Conservation (phyloP, 805 yeast genomes). For the Hemisphaericaspora nanyangensis region DNA sequence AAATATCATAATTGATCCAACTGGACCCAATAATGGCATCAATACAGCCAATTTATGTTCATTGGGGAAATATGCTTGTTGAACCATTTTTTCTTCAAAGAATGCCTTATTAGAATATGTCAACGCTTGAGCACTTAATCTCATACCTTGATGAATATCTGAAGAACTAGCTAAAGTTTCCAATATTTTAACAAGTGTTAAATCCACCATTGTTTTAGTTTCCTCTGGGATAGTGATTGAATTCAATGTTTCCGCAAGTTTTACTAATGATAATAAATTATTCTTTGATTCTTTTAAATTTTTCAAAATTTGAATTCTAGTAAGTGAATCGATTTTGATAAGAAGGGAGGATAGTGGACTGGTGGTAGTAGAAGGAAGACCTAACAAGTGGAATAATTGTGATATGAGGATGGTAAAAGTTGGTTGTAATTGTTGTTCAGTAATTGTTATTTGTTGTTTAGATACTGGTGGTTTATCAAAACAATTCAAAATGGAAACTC, state of each 20-base stretch:
- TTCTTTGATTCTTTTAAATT: constrained; percentile 62
- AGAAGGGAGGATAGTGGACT: constrained; percentile 36
- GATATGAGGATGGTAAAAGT: constrained; percentile 66
- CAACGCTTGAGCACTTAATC: constrained; percentile 52
- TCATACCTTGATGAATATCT: constrained; percentile 27
- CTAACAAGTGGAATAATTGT: constrained; percentile 71
- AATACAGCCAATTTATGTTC: constrained; percentile 95
- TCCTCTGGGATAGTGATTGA: constrained; percentile 81
- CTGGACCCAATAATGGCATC: constrained; percentile 85
- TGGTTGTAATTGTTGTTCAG: constrained; percentile 46
- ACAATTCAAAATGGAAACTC: constrained; percentile 53
- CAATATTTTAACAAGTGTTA: constrained; percentile 43
- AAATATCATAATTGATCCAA: constrained; percentile 57
- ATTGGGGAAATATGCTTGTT: constrained; percentile 90
- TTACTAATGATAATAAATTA: constrained; percentile 69
- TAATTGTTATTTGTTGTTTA: constrained; percentile 20
- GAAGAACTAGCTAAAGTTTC: constrained; percentile 31
- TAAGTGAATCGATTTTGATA: constrained; percentile 62
- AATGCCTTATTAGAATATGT: constrained; percentile 70
- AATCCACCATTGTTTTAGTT: constrained; percentile 55
- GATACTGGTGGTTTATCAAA: constrained; percentile 19
- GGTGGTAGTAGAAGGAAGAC: constrained; percentile 44
- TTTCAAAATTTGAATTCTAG: constrained; percentile 53
- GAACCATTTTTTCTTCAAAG: constrained; percentile 92
- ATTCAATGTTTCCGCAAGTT: constrained; percentile 63